Evolutionary conservation across 768 basidiomycete species (phyloP).

Genomic region (Mycena pura): DNA sequence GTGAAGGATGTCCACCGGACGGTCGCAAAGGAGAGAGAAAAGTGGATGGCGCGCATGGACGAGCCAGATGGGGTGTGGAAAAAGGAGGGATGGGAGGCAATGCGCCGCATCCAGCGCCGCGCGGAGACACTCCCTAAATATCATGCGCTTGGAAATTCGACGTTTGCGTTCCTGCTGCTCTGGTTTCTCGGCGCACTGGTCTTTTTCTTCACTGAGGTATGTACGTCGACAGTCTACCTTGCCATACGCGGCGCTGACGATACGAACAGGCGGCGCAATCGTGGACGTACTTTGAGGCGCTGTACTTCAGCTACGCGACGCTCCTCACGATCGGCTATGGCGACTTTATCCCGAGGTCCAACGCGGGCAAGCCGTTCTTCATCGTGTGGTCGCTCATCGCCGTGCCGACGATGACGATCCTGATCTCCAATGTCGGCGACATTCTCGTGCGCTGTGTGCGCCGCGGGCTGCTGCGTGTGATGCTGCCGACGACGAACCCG

Average conservation of each 20-base stretch:
- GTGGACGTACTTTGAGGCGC: slow-evolving; percentile 45
- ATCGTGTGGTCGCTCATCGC: slow-evolving; percentile 50
- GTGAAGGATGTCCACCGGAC: slow-evolving; percentile 41
- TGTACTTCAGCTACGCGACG: slow-evolving; percentile 48
- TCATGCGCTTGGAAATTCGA: slow-evolving; percentile 34
- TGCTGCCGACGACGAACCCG: slow-evolving; percentile 35
- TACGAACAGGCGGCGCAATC: slow-evolving; percentile 30
- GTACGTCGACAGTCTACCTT: background rate
- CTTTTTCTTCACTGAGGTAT: slow-evolving; percentile 43
- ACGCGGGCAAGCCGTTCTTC: slow-evolving; percentile 48
- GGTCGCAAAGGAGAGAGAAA: slow-evolving; percentile 41
- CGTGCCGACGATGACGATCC: slow-evolving; percentile 47
- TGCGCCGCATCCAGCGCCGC: slow-evolving; percentile 40
- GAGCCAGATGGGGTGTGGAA: slow-evolving; percentile 36
- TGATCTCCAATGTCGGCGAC: slow-evolving; percentile 57
- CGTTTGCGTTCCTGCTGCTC: slow-evolving; percentile 36
- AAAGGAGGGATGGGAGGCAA: slow-evolving; percentile 45
- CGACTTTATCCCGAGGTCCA: slow-evolving; percentile 44
- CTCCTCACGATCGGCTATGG: slow-evolving; percentile 52
- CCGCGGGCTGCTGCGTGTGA: slow-evolving; percentile 38
- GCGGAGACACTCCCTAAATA: slow-evolving; percentile 37
- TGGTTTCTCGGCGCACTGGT: slow-evolving; percentile 47
- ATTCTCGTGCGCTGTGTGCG: slow-evolving; percentile 49
- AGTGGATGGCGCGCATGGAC: slow-evolving; percentile 27
- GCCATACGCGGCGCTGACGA: background rate